Evolutionary conservation across 345 rosid species (phyloP).

Genomic region (Noccaea caerulescens): DNA sequence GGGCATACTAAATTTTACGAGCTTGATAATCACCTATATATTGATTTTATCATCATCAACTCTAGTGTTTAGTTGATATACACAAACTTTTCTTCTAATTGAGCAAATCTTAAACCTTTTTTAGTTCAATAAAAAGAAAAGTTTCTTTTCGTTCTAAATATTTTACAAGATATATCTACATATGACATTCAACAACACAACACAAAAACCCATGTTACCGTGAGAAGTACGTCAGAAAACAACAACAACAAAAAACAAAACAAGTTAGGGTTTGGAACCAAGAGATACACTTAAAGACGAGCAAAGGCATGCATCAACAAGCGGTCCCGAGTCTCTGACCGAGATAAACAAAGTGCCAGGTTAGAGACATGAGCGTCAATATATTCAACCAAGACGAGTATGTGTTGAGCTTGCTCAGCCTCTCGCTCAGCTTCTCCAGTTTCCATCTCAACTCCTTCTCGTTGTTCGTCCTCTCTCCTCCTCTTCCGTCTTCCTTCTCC

Average conservation of each 20-base stretch:
- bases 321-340: conserved; percentile 50
- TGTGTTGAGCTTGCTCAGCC: conserved; percentile 66
- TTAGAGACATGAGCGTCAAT: conserved; percentile 59
- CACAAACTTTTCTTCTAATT: no score
- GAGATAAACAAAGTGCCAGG: conserved; percentile 69
- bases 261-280: neutral
- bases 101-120: no score
- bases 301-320: conserved; percentile 38
- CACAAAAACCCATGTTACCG: neutral
- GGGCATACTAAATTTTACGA: no score
- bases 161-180: conserved; percentile 19
- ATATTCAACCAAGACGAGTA: conserved; percentile 66
- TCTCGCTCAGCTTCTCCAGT: conserved; percentile 50
- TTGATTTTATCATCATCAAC: no score
- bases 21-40: no score
- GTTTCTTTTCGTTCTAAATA: no score
- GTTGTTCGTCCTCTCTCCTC: conserved; percentile 44
- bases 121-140: no score
- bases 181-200: conserved; percentile 2
- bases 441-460: conserved; percentile 41
- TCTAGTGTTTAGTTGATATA: no score
- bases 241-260: conserved; percentile 1
- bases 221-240: conserved; percentile 1
- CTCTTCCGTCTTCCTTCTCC: conserved; percentile 85
- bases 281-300: neutral